These are phyloP conservation scores for Podaxis carcinomalis DNA, from an alignment of 768 basidiomycete genomes.

Conservation along the genomic window DNA sequence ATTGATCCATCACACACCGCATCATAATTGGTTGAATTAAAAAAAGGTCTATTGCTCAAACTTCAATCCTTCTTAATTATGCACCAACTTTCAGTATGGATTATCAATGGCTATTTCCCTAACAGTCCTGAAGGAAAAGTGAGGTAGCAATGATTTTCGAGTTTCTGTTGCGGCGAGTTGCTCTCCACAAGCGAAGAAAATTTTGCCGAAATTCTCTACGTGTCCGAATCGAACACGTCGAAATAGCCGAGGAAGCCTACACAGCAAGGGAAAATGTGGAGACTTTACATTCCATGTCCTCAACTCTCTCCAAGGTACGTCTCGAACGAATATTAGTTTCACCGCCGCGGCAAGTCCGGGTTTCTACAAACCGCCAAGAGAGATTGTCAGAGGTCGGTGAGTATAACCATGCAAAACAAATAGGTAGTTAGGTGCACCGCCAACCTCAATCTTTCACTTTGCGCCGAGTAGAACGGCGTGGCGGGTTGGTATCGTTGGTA, in stretches of 20 bases:
- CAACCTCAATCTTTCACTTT: not conserved
- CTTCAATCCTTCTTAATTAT: too few species aligned
- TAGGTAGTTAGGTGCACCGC: not conserved
- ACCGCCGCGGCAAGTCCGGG: too few species aligned
- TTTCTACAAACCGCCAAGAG: not conserved
- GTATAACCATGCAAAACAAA: not conserved
- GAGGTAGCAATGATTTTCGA: too few species aligned
- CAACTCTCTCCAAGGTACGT: not conserved
- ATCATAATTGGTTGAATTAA: too few species aligned
- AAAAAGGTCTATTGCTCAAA: too few species aligned
- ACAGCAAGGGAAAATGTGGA: not conserved
- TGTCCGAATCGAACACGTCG: not conserved
- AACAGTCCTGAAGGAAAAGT: too few species aligned
- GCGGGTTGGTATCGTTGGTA: not conserved
- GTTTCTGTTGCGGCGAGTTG: not conserved
- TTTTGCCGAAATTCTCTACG: not conserved
- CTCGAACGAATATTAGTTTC: too few species aligned
- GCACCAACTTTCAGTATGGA: too few species aligned
- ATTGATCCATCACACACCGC: not conserved
- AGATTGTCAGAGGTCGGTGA: not conserved
- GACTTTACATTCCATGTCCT: not conserved
- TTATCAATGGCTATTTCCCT: too few species aligned
- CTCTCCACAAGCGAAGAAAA: not conserved
- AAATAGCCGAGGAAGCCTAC: not conserved
- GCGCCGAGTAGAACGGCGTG: constrained; percentile 10